These are phyloP conservation scores for Golubevia pallescens DNA, from an alignment of 1,284 basidiomycete genomes.

Conservation along the genomic window DNA sequence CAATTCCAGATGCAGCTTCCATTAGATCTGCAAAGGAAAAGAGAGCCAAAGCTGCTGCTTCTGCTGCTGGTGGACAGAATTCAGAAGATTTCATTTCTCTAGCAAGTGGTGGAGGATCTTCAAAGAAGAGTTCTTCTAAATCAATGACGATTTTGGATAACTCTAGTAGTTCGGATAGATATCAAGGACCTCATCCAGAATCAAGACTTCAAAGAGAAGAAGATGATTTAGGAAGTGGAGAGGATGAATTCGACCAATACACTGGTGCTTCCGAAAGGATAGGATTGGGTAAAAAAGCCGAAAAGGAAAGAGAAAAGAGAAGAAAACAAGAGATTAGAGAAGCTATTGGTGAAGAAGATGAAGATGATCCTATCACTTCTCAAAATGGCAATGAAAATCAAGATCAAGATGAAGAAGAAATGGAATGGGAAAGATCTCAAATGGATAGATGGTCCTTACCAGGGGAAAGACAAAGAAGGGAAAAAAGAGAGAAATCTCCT, in stretches of 20 bases:
- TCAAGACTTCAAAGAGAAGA: constrained; percentile 48
- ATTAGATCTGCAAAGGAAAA: constrained; percentile 43
- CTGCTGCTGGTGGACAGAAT: neutral
- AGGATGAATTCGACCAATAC: constrained; percentile 52
- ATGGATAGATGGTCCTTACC: neutral
- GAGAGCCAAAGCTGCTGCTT: constrained; percentile 17
- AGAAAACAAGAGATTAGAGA: constrained; percentile 22
- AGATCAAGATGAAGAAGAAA: neutral
- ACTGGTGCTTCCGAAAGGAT: constrained; percentile 53
- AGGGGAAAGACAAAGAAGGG: neutral
- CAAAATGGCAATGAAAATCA: neutral
- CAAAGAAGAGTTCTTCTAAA: constrained; percentile 1
- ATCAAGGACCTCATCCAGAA: constrained; percentile 38
- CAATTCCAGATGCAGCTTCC: constrained; percentile 33
- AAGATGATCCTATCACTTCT: constrained; percentile 1
- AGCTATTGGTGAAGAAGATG: constrained; percentile 1
- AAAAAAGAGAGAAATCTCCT: constrained; percentile 25
- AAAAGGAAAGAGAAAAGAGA: constrained; percentile 21
- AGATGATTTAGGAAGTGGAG: constrained; percentile 47
- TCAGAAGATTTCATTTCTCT: constrained; percentile 37
- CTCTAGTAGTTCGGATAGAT: neutral
- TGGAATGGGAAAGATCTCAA: neutral
- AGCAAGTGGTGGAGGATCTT: constrained; percentile 1
- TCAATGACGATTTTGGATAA: constrained; percentile 1
- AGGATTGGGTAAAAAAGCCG: constrained; percentile 32